phyloP scores from a whole-genome alignment of 2,329 filamentous ascomycete species.

The Trichoderma sp. region DNA sequence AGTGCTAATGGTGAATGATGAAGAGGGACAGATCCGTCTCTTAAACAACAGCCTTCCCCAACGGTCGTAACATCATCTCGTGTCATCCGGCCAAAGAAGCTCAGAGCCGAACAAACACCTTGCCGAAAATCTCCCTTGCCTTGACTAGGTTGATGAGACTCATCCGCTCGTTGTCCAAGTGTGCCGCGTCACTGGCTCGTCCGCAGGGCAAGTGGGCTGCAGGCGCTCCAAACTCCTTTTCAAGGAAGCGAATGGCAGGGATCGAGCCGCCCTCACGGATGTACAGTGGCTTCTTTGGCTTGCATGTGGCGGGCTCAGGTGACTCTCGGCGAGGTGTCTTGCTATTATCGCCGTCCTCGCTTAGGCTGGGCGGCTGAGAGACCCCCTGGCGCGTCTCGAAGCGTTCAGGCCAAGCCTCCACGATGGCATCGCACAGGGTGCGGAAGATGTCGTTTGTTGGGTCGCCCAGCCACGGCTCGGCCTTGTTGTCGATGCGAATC shows the following conservation, averaged over 20 bases:
- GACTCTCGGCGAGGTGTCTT: constrained; percentile 7
- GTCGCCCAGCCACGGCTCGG: constrained; percentile 94
- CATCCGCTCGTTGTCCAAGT: constrained; percentile 93
- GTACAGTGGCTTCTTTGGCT: constrained; percentile 69
- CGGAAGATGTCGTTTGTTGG: constrained; percentile 87
- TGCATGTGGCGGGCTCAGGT: constrained; percentile 26
- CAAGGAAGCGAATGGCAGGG: constrained; percentile 86
- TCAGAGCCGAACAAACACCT: constrained; percentile 71
- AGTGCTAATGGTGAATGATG: not conserved
- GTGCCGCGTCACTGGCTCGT: constrained; percentile 88
- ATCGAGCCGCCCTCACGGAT: constrained; percentile 96
- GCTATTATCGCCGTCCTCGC: constrained; percentile 17
- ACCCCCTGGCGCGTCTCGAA: constrained; percentile 30
- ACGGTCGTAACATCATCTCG: not conserved
- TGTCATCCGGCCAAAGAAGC: not conserved
- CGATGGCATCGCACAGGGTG: constrained; percentile 79
- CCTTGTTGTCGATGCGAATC: constrained; percentile 85
- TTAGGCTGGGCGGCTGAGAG: not conserved
- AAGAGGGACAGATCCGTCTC: not conserved
- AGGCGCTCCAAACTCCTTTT: constrained; percentile 88
- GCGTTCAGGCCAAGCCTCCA: constrained; percentile 73
- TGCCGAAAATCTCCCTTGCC: constrained; percentile 84
- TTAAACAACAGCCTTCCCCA: not conserved
- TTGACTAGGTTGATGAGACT: constrained; percentile 84
- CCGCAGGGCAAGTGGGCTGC: constrained; percentile 93